Evolutionary conservation across 2,329 filamentous ascomycete genomes (phyloP), one percentile per base, ranked within the genome.

Genomic region (Neonectria magnoliae): DNA sequence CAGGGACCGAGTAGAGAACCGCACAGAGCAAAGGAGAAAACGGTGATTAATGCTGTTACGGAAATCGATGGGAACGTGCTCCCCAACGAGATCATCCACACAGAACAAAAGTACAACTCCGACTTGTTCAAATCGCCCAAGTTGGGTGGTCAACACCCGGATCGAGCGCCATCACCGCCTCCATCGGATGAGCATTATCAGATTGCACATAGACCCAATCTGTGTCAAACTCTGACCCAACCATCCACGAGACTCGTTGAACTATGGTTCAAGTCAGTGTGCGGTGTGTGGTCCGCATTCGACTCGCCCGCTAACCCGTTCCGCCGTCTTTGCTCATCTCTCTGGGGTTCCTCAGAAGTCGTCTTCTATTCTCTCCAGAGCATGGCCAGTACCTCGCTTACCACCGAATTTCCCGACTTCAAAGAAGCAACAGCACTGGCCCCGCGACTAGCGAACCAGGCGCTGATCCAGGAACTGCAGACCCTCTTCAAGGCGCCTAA

Each of bases 231-330:
- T 5, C 63, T 71, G 0, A 68, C 68, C 3, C 68, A 69, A 13
- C 69, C 68, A 0, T 71, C 69, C 4, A 65, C 64, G 0, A 60
- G 62, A 9, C 20, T 71, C 0, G 67, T 71, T 0, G 69, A 71
- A 18, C 59, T 71, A 0, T 71, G 69, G 69, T 71, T 71, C 57
- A 69, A 71, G 9, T 71, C 69, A 1, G 68, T 71, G 1, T 71
- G 69, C 36, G 64, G 69, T 3, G 63, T 67, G 5, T 71, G 69
- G 69, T 69, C 69, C 47, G 69, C 69, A 7, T 71, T 71, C 18
- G 69, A 71, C 29, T 71, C 69, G 0, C 69, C 69, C 0, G 48
- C 38, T 9, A 71, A 71, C 29, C 69, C 68, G 0, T 71, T 71
- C 9, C 68, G 68, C 10, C 56, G 42, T 1, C 41, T 71, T 0